Conservation (phyloP, 2,329 filamentous ascomycete genomes). For the Fusarium sororula region DNA sequence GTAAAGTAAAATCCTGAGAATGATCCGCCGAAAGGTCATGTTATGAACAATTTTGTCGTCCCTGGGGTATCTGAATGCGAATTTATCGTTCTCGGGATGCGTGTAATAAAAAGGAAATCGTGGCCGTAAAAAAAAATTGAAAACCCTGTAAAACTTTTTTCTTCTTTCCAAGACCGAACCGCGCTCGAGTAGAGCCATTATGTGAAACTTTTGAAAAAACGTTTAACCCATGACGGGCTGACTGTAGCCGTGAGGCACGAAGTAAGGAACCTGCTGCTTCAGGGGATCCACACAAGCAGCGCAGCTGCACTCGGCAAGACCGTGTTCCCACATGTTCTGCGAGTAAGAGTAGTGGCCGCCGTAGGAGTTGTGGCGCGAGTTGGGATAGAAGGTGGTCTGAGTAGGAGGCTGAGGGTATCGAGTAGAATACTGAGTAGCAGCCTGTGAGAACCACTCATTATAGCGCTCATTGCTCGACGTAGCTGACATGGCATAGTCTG, state of each 20-base stretch:
- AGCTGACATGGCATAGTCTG: constrained; percentile 66
- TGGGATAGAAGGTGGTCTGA: constrained; percentile 52
- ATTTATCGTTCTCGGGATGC: constrained; percentile 47
- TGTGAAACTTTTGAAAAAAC: constrained; percentile 19
- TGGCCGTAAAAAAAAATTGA: constrained; percentile 43
- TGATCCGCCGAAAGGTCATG: constrained; percentile 43
- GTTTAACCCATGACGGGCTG: constrained; percentile 65
- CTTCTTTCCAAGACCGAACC: constrained; percentile 38
- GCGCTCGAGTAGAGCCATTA: constrained; percentile 33
- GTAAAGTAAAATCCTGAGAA: constrained; percentile 38
- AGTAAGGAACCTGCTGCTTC: constrained; percentile 60
- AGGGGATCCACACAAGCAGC: constrained; percentile 55
- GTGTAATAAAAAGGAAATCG: constrained; percentile 45
- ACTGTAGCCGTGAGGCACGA: constrained; percentile 58
- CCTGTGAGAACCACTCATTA: constrained; percentile 65
- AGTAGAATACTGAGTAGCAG: constrained; percentile 53
- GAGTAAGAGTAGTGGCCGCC: constrained; percentile 56
- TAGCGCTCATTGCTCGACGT: constrained; percentile 64
- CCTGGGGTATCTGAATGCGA: constrained; percentile 53
- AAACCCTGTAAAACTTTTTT: constrained; percentile 41
- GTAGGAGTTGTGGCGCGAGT: constrained; percentile 54
- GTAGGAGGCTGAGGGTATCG: constrained; percentile 56
- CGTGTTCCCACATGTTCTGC: constrained; percentile 62
- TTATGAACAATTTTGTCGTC: constrained; percentile 49
- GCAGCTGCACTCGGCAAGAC: constrained; percentile 60